Evolutionary conservation across 1,284 basidiomycete genomes (phyloP).

Genomic region (Mrakiaceae sp.): DNA sequence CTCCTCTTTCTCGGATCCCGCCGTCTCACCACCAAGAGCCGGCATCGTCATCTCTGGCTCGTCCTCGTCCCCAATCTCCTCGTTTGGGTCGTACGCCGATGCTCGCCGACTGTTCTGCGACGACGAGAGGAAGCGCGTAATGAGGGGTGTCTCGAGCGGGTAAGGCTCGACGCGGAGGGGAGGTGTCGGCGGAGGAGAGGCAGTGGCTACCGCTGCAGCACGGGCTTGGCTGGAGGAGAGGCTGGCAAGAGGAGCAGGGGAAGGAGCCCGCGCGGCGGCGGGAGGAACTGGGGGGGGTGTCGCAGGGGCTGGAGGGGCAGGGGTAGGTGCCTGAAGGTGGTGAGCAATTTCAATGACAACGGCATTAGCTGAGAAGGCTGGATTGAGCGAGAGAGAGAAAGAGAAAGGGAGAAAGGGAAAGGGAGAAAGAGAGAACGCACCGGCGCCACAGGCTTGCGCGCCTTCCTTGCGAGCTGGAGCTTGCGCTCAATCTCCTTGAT

Average conservation of each 20-base stretch:
- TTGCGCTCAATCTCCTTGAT: slow-evolving; percentile 8
- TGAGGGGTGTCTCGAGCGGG: slow-evolving; percentile 4
- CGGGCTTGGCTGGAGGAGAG: background rate
- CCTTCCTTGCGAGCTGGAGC: slow-evolving; percentile 2
- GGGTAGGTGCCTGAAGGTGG: no score
- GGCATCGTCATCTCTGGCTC: background rate
- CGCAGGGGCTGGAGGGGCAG: no score
- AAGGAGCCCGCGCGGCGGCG: background rate
- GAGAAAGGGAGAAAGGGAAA: background rate
- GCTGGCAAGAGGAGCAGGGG: background rate
- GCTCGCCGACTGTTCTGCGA: slow-evolving; percentile 1
- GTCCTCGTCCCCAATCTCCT: background rate
- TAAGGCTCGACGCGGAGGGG: background rate
- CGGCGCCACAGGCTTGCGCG: background rate
- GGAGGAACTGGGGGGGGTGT: background rate
- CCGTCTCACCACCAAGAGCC: background rate
- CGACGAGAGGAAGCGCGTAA: slow-evolving; percentile 6
- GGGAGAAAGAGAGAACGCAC: background rate
- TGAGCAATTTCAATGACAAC: no score
- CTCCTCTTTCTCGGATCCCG: background rate
- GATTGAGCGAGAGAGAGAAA: background rate
- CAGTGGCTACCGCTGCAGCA: no score
- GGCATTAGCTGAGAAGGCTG: no score
- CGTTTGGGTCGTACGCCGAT: background rate
- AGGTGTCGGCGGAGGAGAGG: no score